Evolutionary conservation across 2,329 filamentous ascomycete genomes (phyloP).

Genomic region (Penicillium rolfsii): DNA sequence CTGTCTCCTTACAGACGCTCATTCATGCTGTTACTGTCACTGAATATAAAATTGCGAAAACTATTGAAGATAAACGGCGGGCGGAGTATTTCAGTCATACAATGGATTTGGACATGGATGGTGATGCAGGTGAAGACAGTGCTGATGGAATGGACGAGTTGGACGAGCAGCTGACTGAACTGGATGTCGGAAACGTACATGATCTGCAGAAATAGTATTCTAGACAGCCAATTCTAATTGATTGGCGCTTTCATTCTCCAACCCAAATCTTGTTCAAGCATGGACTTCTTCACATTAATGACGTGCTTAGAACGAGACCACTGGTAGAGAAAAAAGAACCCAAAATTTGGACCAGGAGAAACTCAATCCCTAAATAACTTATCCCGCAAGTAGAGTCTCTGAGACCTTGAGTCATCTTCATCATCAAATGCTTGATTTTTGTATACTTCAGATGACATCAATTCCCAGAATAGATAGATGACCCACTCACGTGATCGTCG

Average conservation of each 20-base stretch:
- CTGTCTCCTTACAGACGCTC: constrained; percentile 55
- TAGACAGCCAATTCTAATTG: background rate
- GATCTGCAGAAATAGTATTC: background rate
- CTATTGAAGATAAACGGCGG: constrained; percentile 41
- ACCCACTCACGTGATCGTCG: constrained; percentile 17
- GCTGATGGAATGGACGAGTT: constrained; percentile 24
- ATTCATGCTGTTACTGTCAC: constrained; percentile 55
- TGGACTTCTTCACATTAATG: background rate
- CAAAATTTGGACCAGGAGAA: too few relatives aligned
- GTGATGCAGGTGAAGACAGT: constrained; percentile 18
- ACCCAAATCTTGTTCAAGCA: background rate
- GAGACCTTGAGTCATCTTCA: background rate
- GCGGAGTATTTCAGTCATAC: constrained; percentile 32
- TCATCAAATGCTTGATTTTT: background rate
- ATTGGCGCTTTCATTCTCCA: background rate
- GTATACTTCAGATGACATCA: background rate
- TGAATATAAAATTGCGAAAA: constrained; percentile 51
- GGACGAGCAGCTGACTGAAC: constrained; percentile 22
- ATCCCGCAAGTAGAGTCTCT: background rate
- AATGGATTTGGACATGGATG: constrained; percentile 21
- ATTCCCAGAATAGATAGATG: constrained; percentile 17
- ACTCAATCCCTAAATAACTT: background rate
- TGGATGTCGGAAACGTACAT: constrained; percentile 9
- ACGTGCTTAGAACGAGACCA: background rate
- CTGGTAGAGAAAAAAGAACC: background rate